Percentiles rank a stretch among this genome's conserved stretches.
phyloP scores from a whole-genome alignment of 257 asterid genomes.

The Coffea eugenioides region DNA sequence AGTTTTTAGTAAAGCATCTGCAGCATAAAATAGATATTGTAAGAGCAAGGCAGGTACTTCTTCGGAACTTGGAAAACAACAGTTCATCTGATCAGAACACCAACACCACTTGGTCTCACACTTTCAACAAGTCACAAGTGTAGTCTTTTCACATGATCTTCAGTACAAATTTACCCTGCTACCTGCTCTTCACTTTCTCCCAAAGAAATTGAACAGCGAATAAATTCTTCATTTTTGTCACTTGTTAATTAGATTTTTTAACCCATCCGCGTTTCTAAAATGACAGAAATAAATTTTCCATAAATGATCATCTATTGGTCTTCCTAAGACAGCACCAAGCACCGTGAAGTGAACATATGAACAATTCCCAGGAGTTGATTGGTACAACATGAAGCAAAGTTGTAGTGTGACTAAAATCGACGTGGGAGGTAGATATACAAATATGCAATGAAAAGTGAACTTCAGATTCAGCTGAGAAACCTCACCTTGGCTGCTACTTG shows the following conservation, averaged over 20 bases:
- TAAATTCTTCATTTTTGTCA: background rate
- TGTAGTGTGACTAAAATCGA: background rate
- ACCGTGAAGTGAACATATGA: background rate
- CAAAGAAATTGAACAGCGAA: background rate
- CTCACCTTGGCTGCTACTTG: slow-evolving; percentile 40
- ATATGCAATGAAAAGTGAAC: background rate
- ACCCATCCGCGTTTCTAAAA: background rate
- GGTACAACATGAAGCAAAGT: background rate
- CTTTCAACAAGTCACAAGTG: too few species aligned
- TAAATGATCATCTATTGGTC: background rate
- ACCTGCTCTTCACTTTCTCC: background rate
- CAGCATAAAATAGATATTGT: too few species aligned
- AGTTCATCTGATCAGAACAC: too few species aligned
- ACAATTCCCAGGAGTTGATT: background rate
- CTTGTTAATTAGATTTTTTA: too few species aligned
- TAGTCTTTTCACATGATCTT: background rate
- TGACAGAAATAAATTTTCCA: background rate
- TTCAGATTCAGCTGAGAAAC: background rate
- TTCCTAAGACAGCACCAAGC: background rate
- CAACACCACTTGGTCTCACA: too few species aligned
- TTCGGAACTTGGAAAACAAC: too few species aligned
- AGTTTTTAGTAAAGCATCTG: too few species aligned
- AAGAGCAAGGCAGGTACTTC: background rate
- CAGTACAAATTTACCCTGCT: background rate
- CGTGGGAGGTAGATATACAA: background rate